Evolutionary conservation across 192 early-diverging fungal species (phyloP), one percentile per base, ranked within the genome.

Genomic region (Mortierella alpina): DNA sequence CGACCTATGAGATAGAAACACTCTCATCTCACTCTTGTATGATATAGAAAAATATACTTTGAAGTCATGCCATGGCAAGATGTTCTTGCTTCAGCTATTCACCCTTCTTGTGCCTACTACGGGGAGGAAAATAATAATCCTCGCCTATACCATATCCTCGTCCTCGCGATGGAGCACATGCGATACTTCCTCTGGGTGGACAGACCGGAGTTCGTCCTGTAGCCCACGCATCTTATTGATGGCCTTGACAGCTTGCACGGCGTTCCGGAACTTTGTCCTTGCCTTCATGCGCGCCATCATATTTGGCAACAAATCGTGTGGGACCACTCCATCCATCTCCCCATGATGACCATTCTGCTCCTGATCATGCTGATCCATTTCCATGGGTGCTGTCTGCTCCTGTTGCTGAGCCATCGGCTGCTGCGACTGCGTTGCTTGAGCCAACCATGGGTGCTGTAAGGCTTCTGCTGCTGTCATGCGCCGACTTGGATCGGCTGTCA

Each of bases 401-500:
- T 75, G 61, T 8, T 69, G 74, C 45, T 23, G 31, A 2, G 13
- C 44, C 14, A 46, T 51, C 10, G 61, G 62, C 49, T 72, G 69
- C 0, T 31, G 31, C 31, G 31, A 31, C 31, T 31, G 31, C 31
- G 31, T 3, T 31, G 31, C 31, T 31, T 31, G 31, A 31, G 66
- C 52, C 51, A 96, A 68, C 96, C 96, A 97, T 17, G 92, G 89
- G 59, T 97, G 95, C 45, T 83, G 55, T 49, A 96, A 82, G 0
- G 95, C 95, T 83, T 93, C 84, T 12, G 82, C 77, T 6, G 92
- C 96, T 0, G 92, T 95, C 83, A 93, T 87, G 11, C 96, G 89
- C n/a, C 70, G 54, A 6, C 64, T 66, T 15, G 93, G 92, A 64
- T 93, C 90, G n/a, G 87, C 85, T 3, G 86, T 85, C 72, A 97